Evolutionary conservation across 139 green algal genomes (phyloP).

Genomic region (Chlamydomonas eustigma): DNA sequence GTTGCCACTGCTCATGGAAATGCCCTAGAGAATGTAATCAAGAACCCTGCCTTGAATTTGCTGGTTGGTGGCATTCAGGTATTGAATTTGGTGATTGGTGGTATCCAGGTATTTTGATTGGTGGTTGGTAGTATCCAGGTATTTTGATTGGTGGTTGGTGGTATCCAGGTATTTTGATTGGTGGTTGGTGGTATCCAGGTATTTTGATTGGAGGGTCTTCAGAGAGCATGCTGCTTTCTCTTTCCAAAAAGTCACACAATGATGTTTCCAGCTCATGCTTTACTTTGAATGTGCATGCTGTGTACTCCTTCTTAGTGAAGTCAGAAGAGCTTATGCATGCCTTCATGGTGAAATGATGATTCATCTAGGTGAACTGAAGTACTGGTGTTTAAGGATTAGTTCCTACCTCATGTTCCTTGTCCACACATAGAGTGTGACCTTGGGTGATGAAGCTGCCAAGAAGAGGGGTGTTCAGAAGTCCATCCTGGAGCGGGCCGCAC

Average conservation of each 20-base stretch:
- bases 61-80: conserved; percentile 31
- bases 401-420: too few relatives aligned
- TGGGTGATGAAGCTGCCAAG: conserved; percentile 86
- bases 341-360: too few relatives aligned
- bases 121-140: conserved; percentile 14
- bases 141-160: not conserved
- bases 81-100: conserved; percentile 41
- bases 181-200: conserved; percentile 56
- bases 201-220: too few relatives aligned
- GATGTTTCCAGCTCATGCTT: too few relatives aligned
- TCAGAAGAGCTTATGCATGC: too few relatives aligned
- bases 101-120: conserved; percentile 44
- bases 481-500: conserved; percentile 86
- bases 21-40: conserved; percentile 95
- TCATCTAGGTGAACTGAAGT: too few relatives aligned
- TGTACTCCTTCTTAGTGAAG: too few relatives aligned
- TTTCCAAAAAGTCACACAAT: too few relatives aligned
- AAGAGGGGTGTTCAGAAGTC: conserved; percentile 90
- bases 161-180: not conserved
- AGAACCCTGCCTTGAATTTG: conserved; percentile 81
- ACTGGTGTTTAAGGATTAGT: too few relatives aligned
- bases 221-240: too few relatives aligned
- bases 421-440: conserved; percentile 55
- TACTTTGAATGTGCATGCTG: too few relatives aligned
- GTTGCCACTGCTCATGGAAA: conserved; percentile 96